Percentiles rank a stretch among this genome's conserved stretches.
Evolutionary conservation across 768 basidiomycete species (phyloP).

Genomic region (Suillus discolor): DNA sequence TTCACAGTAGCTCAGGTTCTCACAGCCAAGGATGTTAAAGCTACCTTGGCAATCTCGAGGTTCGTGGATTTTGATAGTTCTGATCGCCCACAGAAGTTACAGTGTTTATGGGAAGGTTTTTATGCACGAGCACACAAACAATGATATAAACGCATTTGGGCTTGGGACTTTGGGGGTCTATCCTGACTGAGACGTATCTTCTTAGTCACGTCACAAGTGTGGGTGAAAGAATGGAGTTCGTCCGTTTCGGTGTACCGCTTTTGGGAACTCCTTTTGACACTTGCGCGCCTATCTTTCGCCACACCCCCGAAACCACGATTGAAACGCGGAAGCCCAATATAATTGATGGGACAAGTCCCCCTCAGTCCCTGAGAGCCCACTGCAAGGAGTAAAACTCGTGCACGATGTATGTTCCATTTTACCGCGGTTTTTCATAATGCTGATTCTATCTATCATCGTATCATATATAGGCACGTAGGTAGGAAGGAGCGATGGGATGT

Average conservation of each 20-base stretch:
- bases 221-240: background rate
- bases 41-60: background rate
- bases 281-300: background rate
- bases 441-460: background rate
- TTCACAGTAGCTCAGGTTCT: background rate
- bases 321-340: background rate
- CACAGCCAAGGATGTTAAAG: background rate
- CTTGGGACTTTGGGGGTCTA: too few relatives aligned
- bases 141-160: background rate
- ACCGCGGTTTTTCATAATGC: background rate
- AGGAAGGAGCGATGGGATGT: background rate
- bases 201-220: background rate
- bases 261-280: background rate
- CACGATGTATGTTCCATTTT: background rate
- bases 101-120: background rate
- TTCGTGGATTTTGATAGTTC: background rate
- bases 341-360: background rate
- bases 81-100: background rate
- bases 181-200: background rate
- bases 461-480: background rate
- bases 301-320: slow-evolving; percentile 1
- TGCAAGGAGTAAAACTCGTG: background rate
- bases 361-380: background rate
- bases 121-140: background rate
- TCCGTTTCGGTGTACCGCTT: background rate